Evolutionary conservation across 495 filamentous ascomycete species (phyloP), one percentile per base, ranked within the genome.

Genomic region (Podospora sp.): DNA sequence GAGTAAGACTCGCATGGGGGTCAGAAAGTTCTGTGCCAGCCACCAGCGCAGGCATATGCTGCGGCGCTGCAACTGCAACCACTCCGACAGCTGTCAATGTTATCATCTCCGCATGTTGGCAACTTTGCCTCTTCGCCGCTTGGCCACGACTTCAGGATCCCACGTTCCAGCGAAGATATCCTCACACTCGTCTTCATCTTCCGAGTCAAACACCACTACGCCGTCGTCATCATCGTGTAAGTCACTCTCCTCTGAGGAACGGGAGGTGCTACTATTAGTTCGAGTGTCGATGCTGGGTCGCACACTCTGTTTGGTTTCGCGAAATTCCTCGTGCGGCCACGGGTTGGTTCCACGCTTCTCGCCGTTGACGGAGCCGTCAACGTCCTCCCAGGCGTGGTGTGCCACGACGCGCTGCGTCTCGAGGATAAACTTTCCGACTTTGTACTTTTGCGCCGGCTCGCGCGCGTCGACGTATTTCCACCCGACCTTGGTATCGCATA

Each of bases 341-440:
- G 11, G 46, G 22, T 62, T 11, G 24, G 27, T n/a, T n/a, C 0
- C 56, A 6, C 21, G n/a, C 22, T 33, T 26, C 8, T 33, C 12
- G 8, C 46, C 52, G 33, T 21, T 6, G 1, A n/a, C 8, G 16
- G 4, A 16, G 6, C 22, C 7, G 12, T 65, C 73, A 7, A 75
- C 72, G 35, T 86, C 84, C 73, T 96, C 92, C 91, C 91, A 96
- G 62, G 82, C 83, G n/a, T 84, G 81, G 56, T 82, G 85, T 6
- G 83, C 76, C 21, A 86, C 87, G 25, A 93, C 89, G 67, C 90
- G 83, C 75, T 88, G 88, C 35, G 90, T 93, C 80, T 98, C 94
- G 40, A 98, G 76, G n/a, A 98, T 97, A 71, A 94, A 97, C 76
- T 96, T 97, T 29, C 94, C 94, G 29, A 97, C 88, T 76, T 98